Evolutionary conservation across 2,329 filamentous ascomycete species (phyloP).

Genomic region (Zasmidium angulare): DNA sequence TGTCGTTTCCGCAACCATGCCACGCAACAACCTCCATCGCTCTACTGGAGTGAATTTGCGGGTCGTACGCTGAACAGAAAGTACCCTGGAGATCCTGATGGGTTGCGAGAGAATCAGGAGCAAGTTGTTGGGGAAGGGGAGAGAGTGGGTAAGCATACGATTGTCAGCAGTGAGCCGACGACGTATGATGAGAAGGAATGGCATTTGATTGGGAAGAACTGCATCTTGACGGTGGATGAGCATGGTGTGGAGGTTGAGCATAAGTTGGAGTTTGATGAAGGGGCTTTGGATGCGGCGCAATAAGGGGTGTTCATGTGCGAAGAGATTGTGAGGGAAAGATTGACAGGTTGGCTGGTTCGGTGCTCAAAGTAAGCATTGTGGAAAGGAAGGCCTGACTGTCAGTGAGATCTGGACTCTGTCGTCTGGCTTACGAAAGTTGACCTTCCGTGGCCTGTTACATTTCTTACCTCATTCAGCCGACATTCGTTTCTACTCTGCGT

Average conservation of each 20-base stretch:
- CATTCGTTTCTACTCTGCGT: no score
- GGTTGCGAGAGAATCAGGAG: constrained; percentile 33
- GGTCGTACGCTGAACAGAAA: constrained; percentile 55
- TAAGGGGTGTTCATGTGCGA: no score
- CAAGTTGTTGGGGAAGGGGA: constrained; percentile 33
- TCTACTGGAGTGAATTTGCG: constrained; percentile 49
- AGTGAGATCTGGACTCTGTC: no score
- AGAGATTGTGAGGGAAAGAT: no score
- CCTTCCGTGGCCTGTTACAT: no score
- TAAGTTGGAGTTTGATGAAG: constrained; percentile 37
- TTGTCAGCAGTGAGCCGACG: constrained; percentile 54
- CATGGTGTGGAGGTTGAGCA: constrained; percentile 39
- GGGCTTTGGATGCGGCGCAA: constrained; percentile 36
- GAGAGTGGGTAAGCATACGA: constrained; percentile 51
- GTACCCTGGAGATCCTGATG: constrained; percentile 50
- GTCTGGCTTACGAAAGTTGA: no score
- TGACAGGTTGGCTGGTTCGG: no score
- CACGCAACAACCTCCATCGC: constrained; percentile 50
- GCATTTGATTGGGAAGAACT: constrained; percentile 50
- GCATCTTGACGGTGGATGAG: constrained; percentile 10
- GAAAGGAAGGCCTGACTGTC: no score
- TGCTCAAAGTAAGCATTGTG: no score
- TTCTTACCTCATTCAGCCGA: no score
- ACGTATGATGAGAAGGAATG: constrained; percentile 54
- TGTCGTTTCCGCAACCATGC: constrained; percentile 53